phyloP scores from a whole-genome alignment of 805 yeast genomes.

The Pichia heedii region DNA sequence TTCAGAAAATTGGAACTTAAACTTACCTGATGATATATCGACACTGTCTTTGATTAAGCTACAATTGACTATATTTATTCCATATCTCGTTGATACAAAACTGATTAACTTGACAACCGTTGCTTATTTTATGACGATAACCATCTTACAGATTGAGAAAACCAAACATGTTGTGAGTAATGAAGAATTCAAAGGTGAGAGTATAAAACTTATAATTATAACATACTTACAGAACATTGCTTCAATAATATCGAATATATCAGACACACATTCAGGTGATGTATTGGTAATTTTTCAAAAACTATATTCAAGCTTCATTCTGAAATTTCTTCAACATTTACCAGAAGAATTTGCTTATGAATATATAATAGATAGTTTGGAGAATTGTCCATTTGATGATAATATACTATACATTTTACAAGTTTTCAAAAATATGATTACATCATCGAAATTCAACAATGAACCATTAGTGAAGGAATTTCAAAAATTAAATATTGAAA shows the following conservation, averaged over 20 bases:
- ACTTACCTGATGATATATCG: slow-evolving; percentile 5
- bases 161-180: not conserved
- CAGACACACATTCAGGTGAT: slow-evolving; percentile 9
- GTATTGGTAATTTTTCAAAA: not conserved
- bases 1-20: slow-evolving; percentile 8
- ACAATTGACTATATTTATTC: slow-evolving; percentile 34
- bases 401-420: slow-evolving; percentile 54
- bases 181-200: not conserved
- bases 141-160: not conserved
- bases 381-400: slow-evolving; percentile 45
- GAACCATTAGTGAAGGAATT: slow-evolving; percentile 4
- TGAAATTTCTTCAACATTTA: slow-evolving; percentile 50
- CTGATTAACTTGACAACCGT: slow-evolving; percentile 13
- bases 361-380: slow-evolving; percentile 56
- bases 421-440: slow-evolving; percentile 58
- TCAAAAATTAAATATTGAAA: not conserved
- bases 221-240: slow-evolving; percentile 21
- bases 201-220: slow-evolving; percentile 7
- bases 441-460: slow-evolving; percentile 24
- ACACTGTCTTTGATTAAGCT: slow-evolving; percentile 29
- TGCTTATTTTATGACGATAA: slow-evolving; percentile 13
- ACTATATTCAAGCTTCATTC: slow-evolving; percentile 50
- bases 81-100: slow-evolving; percentile 24
- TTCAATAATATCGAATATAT: slow-evolving; percentile 13
- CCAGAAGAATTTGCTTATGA: slow-evolving; percentile 49